Evolutionary conservation across 495 filamentous ascomycete genomes (phyloP).

Genomic region (Daldinia childiae): DNA sequence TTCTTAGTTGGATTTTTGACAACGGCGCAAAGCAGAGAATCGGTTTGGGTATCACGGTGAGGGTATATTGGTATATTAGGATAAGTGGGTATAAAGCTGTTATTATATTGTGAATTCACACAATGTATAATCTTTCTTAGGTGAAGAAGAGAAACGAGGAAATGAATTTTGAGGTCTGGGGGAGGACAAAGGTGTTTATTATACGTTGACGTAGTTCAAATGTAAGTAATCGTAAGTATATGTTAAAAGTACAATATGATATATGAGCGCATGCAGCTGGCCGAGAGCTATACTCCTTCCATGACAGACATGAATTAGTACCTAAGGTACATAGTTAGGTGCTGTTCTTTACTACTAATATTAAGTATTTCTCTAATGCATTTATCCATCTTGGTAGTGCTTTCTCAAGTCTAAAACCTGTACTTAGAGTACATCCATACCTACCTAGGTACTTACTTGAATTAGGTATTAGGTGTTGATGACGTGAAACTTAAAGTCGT

Average conservation of each 20-base stretch:
- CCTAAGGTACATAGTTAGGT: constrained; percentile 13
- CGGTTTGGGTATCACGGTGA: constrained; percentile 28
- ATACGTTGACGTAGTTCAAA: constrained; percentile 38
- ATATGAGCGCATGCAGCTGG: constrained; percentile 35
- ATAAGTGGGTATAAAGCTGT: constrained; percentile 18
- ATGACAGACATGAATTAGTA: too few relatives aligned
- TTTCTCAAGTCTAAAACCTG: constrained; percentile 5
- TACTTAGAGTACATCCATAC: background rate
- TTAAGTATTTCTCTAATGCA: constrained; percentile 15
- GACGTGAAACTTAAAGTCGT: constrained; percentile 32
- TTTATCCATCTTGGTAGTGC: constrained; percentile 3
- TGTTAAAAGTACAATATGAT: background rate
- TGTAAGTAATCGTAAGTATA: constrained; percentile 2
- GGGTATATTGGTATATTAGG: constrained; percentile 24
- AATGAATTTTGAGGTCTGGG: background rate
- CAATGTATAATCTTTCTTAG: constrained; percentile 1
- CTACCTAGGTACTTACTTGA: too few relatives aligned
- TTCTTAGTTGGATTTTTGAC: constrained; percentile 2
- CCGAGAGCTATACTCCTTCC: background rate
- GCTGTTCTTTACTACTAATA: background rate
- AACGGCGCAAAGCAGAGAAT: constrained; percentile 11
- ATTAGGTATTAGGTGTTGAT: constrained; percentile 31
- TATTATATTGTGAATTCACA: constrained; percentile 16
- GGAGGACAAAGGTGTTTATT: constrained; percentile 33
- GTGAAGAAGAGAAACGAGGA: constrained; percentile 3